Percentiles rank a stretch among this genome's conserved stretches.
phyloP scores from a whole-genome alignment of 2,329 filamentous ascomycete species.

The Aspergillus persii region DNA sequence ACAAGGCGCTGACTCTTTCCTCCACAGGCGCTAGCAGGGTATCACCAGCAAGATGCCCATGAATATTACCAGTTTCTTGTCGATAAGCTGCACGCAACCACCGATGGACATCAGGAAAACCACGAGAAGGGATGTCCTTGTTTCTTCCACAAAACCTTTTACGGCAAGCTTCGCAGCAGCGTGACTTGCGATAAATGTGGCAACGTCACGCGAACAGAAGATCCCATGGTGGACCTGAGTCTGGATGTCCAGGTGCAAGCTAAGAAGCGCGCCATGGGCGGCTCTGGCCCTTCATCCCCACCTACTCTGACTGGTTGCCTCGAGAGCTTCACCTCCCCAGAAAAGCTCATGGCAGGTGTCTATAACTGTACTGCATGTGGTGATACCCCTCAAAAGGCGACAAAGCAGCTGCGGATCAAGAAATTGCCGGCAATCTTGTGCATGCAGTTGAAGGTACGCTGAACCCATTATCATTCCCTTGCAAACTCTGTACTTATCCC shows the following conservation, averaged over 20 bases:
- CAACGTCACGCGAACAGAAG: slow-evolving; percentile 76
- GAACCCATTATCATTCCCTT: neutral
- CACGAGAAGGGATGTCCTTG: slow-evolving; percentile 65
- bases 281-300: slow-evolving; percentile 38
- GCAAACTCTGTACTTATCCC: neutral
- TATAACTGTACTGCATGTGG: slow-evolving; percentile 84
- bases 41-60: slow-evolving; percentile 94
- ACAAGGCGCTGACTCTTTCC: neutral
- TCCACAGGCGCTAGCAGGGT: slow-evolving; percentile 70
- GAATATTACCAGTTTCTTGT: slow-evolving; percentile 96
- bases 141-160: slow-evolving; percentile 92
- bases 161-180: slow-evolving; percentile 84
- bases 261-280: slow-evolving; percentile 48
- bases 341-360: slow-evolving; percentile 71
- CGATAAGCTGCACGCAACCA: slow-evolving; percentile 77
- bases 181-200: slow-evolving; percentile 88
- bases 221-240: slow-evolving; percentile 88
- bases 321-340: slow-evolving; percentile 81
- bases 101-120: slow-evolving; percentile 69
- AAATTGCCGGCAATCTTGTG: slow-evolving; percentile 83
- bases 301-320: slow-evolving; percentile 71
- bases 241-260: slow-evolving; percentile 77
- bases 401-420: slow-evolving; percentile 80
- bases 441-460: slow-evolving; percentile 80
- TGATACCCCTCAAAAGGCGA: slow-evolving; percentile 69